Conservation (phyloP, 192 early-diverging fungal genomes). For the Funneliformis mosseae region DNA sequence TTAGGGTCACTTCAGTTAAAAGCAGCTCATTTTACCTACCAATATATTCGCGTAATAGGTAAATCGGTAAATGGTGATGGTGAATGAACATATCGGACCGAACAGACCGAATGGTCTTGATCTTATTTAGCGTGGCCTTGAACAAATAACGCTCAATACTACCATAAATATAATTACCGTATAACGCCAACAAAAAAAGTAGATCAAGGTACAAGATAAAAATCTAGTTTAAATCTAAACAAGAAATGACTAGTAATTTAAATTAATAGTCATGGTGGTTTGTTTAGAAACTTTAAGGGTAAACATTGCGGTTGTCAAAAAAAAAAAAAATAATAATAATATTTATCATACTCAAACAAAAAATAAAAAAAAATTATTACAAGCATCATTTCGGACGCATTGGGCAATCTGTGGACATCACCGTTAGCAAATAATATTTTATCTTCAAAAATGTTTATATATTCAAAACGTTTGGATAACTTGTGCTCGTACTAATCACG, state of each 20-base stretch:
- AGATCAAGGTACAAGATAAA: not conserved
- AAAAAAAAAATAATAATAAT: not conserved
- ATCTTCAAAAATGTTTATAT: too few relatives aligned
- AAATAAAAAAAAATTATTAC: not conserved
- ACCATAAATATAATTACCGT: not conserved
- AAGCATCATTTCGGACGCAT: not conserved
- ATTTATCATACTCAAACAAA: not conserved
- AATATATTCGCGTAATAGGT: too few relatives aligned
- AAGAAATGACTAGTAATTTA: not conserved
- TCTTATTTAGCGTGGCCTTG: too few relatives aligned
- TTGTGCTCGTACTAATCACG: too few relatives aligned
- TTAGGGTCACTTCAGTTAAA: too few relatives aligned
- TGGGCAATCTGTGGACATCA: not conserved
- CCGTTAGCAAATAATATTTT: too few relatives aligned
- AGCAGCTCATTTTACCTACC: too few relatives aligned
- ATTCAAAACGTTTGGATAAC: too few relatives aligned
- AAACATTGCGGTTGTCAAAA: conserved; percentile 1
- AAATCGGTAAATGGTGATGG: too few relatives aligned
- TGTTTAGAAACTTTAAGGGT: not conserved
- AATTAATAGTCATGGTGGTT: too few relatives aligned
- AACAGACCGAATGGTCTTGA: not conserved
- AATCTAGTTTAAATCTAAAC: not conserved
- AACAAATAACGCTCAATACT: too few relatives aligned
- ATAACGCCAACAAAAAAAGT: not conserved
- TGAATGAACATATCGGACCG: not conserved